Evolutionary conservation across 2,329 filamentous ascomycete species (phyloP), one percentile per base, ranked within the genome.

Genomic region (Phaeomoniella chlamydospora): DNA sequence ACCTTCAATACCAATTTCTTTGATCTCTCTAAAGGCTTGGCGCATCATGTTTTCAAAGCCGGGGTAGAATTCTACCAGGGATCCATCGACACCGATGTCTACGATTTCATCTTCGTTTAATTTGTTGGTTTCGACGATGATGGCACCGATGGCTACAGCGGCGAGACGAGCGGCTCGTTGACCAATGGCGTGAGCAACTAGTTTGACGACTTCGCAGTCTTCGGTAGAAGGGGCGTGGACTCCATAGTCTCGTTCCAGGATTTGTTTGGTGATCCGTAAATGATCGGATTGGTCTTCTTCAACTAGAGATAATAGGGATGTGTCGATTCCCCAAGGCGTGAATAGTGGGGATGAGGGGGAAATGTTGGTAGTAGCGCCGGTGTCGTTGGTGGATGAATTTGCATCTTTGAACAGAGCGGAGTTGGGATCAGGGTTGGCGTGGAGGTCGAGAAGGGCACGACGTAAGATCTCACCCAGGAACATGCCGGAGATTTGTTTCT

Each of bases 401-500:
- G 72, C 70, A 48, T 87, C 81, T 47, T 70, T 72, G 70, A 94
- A 92, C 22, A 94, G 69, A 2, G 76, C 67, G 4, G 80, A 61
- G 1, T 68, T 56, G 17, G 76, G 66, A 46, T 83, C 70, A 47
- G 80, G 70, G 50, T 87, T 64, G 17, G 41, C 15, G 33, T 49
- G 39, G 54, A 94, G 70, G 39, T 75, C 68, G 35, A 90, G 56
- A 15, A 94, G 63, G 12, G 78, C 77, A 31, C 84, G 70, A 37
- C 90, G 80, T 37, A 94, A 70, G 43, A 96, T 87, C 58, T 98
- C 90, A 37, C 90, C 90, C 34, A 98, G 61, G 64, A 96, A 98
- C 88, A 98, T 96, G 55, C 90, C 90, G 1, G 86, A 94, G 12
- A 98, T 80, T 33, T 88, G 81, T 70, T 98, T 98, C 65, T 98